Evolutionary conservation across 129 eudicot genomes (phyloP), one percentile per base, ranked within the genome.

Genomic region (Deinandra increscens): DNA sequence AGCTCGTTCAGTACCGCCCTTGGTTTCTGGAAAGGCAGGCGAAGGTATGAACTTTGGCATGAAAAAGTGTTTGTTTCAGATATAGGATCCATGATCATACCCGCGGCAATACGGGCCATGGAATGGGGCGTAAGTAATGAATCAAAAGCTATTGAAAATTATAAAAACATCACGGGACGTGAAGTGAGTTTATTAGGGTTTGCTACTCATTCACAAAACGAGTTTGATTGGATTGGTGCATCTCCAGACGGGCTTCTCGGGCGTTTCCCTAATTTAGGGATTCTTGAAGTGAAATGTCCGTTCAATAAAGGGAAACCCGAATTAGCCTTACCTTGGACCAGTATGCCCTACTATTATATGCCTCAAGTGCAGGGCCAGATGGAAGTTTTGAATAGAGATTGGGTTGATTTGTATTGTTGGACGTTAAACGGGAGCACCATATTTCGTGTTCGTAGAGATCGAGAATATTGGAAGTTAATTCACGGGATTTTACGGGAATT

Each of bases 341-440:
- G 77, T 17, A 74, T 93, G 85, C 98, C 98, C 12, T 93, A 79
- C 75, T 93, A 93, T 79, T 93, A 93, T 80, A 93, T 93, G 98
- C 98, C 98, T 75, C 98, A 93, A 34, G 87, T 93, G 68, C 98
- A 93, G 62, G 98, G 98, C 8, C 98, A 86, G 71, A 93, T 93
- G 99, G 99, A 89, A 86, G 75, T 93, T 42, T 84, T 93, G 87
- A 78, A 84, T 49, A 77, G 99, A 70, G 99, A 93, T 49, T 93
- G 99, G 99, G 99, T 84, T 18, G 97, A 93, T 85, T 74, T 93
- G 73, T 93, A 85, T 74, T 93, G 99, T 69, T 93, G 97, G 97
- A 93, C 99, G 7, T 89, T 87, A 15, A 93, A 86, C 58, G 99
- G 95, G 18, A 93, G 99, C 68, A 83, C 99, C 0, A 81, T 93